These are phyloP conservation scores for Corymbia citriodora DNA, from an alignment of 441 rosid species.

Conservation along the genomic window DNA sequence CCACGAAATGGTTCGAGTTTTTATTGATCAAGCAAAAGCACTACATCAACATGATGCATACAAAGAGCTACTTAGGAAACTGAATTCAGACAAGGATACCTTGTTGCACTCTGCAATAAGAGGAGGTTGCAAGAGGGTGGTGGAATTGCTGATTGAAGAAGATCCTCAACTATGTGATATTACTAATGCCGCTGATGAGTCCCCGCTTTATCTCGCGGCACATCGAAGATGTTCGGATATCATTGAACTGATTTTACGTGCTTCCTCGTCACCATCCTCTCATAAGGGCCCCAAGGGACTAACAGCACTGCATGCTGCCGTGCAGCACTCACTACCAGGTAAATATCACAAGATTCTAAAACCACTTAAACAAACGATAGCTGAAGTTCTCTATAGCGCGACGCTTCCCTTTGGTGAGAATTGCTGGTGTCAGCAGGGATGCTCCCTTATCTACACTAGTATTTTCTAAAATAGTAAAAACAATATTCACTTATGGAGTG, in stretches of 20 bases:
- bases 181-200: neutral
- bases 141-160: neutral
- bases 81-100: neutral
- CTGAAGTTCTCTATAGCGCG: too few species aligned
- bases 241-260: neutral
- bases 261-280: neutral
- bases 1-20: accelerated
- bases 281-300: neutral
- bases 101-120: neutral
- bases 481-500: too few species aligned
- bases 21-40: accelerated
- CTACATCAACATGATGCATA: neutral
- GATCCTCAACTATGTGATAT: neutral
- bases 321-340: accelerated
- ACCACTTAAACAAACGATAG: neutral
- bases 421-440: too few species aligned
- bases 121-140: accelerated
- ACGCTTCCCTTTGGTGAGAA: too few species aligned
- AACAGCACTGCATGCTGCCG: neutral
- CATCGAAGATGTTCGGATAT: accelerated
- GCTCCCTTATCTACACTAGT: too few species aligned
- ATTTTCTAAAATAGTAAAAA: too few species aligned
- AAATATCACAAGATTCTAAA: neutral
- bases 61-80: neutral
- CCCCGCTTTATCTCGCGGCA: neutral